A percentile compares a stretch with the other conserved stretches of the same genome.
Evolutionary conservation across 139 green algal species (phyloP).

Genomic region (Desmodesmus armatus): DNA sequence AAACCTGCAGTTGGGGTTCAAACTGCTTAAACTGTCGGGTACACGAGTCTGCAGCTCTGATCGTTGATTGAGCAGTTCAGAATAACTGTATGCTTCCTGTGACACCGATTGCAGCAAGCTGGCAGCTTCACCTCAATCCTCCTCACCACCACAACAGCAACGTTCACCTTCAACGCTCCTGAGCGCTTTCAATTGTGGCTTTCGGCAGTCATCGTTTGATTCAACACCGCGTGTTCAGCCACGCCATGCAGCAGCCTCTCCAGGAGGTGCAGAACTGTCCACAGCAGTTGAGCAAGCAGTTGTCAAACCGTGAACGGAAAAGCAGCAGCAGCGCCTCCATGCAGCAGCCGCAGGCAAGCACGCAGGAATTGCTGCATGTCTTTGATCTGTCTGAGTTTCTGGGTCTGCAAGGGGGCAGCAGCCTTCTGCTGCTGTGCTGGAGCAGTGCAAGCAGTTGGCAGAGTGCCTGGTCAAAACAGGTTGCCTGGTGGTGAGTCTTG

Average conservation of each 20-base stretch:
- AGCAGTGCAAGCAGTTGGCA: constrained; percentile 43
- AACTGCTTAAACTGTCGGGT: too few relatives aligned
- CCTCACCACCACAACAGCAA: too few relatives aligned
- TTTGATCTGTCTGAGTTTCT: constrained; percentile 33
- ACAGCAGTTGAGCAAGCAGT: background rate
- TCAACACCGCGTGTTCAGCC: too few relatives aligned
- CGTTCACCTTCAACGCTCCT: too few relatives aligned
- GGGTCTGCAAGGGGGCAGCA: background rate
- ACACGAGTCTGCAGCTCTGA: too few relatives aligned
- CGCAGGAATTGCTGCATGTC: constrained; percentile 23
- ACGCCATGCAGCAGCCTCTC: constrained; percentile 26
- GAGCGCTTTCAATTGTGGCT: too few relatives aligned
- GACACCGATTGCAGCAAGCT: too few relatives aligned
- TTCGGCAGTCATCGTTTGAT: too few relatives aligned
- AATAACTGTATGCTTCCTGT: too few relatives aligned
- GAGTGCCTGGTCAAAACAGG: constrained; percentile 30
- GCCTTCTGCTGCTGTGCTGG: background rate
- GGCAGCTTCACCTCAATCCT: too few relatives aligned
- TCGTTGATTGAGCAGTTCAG: too few relatives aligned
- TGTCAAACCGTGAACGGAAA: background rate
- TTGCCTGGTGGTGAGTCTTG: constrained; percentile 36
- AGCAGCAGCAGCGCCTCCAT: background rate
- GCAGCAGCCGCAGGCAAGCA: background rate
- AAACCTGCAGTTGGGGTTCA: too few relatives aligned
- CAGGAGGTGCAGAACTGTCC: constrained; percentile 31